Evolutionary conservation across 371 early-diverging fungal genomes (phyloP).

Genomic region (Amoeboaphelidium protococcarum): DNA sequence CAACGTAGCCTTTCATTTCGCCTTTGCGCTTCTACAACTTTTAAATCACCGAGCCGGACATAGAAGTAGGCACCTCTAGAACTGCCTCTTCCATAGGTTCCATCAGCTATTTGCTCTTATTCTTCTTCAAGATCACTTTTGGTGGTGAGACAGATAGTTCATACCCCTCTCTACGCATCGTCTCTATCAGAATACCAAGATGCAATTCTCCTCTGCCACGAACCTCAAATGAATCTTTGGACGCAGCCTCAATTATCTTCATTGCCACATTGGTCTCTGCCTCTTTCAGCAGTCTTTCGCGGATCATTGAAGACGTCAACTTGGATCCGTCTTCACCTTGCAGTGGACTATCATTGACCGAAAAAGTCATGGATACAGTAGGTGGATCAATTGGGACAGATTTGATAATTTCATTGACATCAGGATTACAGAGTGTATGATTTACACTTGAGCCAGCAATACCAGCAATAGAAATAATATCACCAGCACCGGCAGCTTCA

Average conservation of each 20-base stretch:
- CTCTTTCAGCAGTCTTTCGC: slow-evolving; percentile 36
- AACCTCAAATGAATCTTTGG: slow-evolving; percentile 40
- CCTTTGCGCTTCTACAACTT: slow-evolving; percentile 46
- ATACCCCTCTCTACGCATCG: slow-evolving; percentile 59
- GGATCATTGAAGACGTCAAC: slow-evolving; percentile 40
- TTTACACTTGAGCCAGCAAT: slow-evolving; percentile 36
- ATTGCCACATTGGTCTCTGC: slow-evolving; percentile 50
- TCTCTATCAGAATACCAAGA: slow-evolving; percentile 50
- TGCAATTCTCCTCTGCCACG: slow-evolving; percentile 57
- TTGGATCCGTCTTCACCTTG: slow-evolving; percentile 40
- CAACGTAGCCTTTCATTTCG: slow-evolving; percentile 33
- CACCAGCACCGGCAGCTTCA: slow-evolving; percentile 48
- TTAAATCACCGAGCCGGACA: slow-evolving; percentile 39
- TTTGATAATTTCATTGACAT: slow-evolving; percentile 25
- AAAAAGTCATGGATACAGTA: slow-evolving; percentile 46
- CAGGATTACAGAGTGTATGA: slow-evolving; percentile 32
- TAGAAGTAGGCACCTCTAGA: slow-evolving; percentile 32
- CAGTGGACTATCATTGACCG: slow-evolving; percentile 50
- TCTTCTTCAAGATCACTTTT: slow-evolving; percentile 30
- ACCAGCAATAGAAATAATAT: slow-evolving; percentile 43
- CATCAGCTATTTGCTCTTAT: slow-evolving; percentile 12
- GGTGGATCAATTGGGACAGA: slow-evolving; percentile 46
- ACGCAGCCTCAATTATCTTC: slow-evolving; percentile 19
- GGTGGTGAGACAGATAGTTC: slow-evolving; percentile 50
- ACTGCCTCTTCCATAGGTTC: slow-evolving; percentile 57